Evolutionary conservation across 2,329 filamentous ascomycete species (phyloP).

Genomic region (Corniculantispora saksenae): DNA sequence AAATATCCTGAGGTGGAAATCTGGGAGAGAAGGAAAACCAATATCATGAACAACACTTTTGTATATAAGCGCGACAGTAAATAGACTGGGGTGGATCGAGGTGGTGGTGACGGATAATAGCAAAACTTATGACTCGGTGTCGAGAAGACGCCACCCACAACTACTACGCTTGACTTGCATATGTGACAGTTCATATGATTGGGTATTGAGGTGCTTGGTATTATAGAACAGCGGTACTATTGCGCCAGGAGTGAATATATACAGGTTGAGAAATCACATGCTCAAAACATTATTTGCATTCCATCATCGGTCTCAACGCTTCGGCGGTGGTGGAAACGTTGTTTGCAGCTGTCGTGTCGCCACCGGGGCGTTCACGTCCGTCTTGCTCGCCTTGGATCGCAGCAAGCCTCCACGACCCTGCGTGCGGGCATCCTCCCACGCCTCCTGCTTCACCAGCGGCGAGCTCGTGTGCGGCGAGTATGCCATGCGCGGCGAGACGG

Average conservation of each 20-base stretch:
- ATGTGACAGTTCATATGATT: not conserved
- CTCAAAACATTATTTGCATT: not conserved
- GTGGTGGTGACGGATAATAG: conserved; percentile 3
- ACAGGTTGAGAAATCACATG: not conserved
- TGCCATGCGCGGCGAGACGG: not conserved
- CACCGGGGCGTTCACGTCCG: conserved; percentile 11
- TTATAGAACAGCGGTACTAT: not conserved
- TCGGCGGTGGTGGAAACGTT: conserved; percentile 20
- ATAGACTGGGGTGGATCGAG: not conserved
- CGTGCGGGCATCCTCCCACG: conserved; percentile 10
- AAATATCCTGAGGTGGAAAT: no score
- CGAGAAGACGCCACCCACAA: conserved; percentile 2
- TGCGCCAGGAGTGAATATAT: not conserved
- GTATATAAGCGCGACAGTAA: conserved; percentile 5
- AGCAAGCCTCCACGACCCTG: not conserved
- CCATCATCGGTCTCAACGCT: not conserved
- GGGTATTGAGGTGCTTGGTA: not conserved
- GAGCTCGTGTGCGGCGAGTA: not conserved
- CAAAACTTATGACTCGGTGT: conserved; percentile 4
- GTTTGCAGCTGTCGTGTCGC: conserved; percentile 16
- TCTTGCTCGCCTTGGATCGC: conserved; percentile 17
- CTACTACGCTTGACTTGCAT: not conserved
- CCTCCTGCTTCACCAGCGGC: conserved; percentile 1
- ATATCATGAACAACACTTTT: conserved; percentile 7
- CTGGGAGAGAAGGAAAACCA: not conserved